These are phyloP conservation scores for Erythrobasidium hasegawianum DNA, from an alignment of 1,284 basidiomycete genomes.

Conservation along the genomic window DNA sequence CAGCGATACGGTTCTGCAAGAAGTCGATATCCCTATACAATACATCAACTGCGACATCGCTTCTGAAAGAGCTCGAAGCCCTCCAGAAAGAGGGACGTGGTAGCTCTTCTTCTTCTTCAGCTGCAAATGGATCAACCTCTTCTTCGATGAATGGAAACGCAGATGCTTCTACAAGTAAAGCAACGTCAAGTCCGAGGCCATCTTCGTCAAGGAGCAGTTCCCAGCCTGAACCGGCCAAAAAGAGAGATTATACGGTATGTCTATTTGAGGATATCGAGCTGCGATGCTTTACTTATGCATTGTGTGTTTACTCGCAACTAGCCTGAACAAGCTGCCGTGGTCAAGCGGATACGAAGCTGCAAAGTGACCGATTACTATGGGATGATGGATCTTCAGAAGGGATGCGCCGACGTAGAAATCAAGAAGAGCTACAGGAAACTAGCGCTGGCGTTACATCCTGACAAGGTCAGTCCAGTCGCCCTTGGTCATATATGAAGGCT, in stretches of 20 bases:
- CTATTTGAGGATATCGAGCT: no score
- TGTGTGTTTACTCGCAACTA: no score
- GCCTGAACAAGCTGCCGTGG: conserved; percentile 55
- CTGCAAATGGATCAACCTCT: conserved; percentile 13
- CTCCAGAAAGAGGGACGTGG: conserved; percentile 48
- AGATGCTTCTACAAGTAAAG: conserved; percentile 58
- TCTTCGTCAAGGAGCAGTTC: conserved; percentile 59
- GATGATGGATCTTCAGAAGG: conserved; percentile 77
- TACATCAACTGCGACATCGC: conserved; percentile 69
- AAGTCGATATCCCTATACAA: conserved; percentile 82
- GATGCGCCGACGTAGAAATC: conserved; percentile 82
- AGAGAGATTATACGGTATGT: conserved; percentile 46
- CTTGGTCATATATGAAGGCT: neutral
- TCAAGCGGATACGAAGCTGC: conserved; percentile 80
- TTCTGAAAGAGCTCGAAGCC: conserved; percentile 61
- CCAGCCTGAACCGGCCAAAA: conserved; percentile 50
- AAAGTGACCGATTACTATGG: conserved; percentile 90
- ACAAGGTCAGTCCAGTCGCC: conserved; percentile 71
- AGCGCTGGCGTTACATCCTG: conserved; percentile 88
- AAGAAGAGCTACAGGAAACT: conserved; percentile 64
- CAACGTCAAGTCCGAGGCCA: conserved; percentile 55
- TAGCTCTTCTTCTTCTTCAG: conserved; percentile 19
- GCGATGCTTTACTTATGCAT: no score
- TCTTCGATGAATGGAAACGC: conserved; percentile 3
- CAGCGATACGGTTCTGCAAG: conserved; percentile 80